A percentile compares a stretch with the other conserved stretches of the same genome.
Evolutionary conservation across 306 rosid species (phyloP).

Genomic region (Heteromeles arbutifolia): DNA sequence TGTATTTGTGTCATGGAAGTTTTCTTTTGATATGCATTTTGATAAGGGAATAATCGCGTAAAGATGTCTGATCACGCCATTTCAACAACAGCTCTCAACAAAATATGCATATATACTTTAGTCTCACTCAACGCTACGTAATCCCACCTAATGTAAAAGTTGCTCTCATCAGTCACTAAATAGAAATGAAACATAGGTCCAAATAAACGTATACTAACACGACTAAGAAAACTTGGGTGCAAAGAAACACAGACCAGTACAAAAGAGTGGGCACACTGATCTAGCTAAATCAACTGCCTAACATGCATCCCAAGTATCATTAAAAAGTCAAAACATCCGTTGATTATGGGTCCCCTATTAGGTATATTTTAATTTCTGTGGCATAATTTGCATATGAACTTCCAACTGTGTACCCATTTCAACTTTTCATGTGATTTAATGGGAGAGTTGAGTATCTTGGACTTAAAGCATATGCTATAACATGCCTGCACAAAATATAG

Average conservation of each 20-base stretch:
- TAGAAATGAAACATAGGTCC: background rate
- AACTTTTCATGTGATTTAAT: background rate
- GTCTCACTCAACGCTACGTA: too few species aligned
- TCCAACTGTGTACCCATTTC: background rate
- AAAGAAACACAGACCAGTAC: too few species aligned
- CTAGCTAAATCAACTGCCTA: background rate
- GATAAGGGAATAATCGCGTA: too few species aligned
- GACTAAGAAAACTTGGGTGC: background rate
- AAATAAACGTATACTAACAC: background rate
- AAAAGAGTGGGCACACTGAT: background rate
- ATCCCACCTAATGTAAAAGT: too few species aligned
- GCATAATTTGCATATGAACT: background rate
- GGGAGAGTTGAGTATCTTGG: background rate
- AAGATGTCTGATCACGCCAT: background rate
- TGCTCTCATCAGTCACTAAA: background rate
- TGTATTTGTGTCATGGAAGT: too few species aligned
- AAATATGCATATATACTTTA: too few species aligned
- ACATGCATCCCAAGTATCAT: background rate
- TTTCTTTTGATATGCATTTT: too few species aligned
- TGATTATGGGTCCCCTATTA: background rate
- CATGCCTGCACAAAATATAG: background rate
- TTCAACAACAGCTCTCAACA: too few species aligned
- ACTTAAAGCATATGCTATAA: constrained; percentile 14
- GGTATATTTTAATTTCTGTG: background rate
- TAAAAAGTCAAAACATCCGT: background rate